phyloP scores from a whole-genome alignment of 495 filamentous ascomycete species.

The Xylaria castorea region DNA sequence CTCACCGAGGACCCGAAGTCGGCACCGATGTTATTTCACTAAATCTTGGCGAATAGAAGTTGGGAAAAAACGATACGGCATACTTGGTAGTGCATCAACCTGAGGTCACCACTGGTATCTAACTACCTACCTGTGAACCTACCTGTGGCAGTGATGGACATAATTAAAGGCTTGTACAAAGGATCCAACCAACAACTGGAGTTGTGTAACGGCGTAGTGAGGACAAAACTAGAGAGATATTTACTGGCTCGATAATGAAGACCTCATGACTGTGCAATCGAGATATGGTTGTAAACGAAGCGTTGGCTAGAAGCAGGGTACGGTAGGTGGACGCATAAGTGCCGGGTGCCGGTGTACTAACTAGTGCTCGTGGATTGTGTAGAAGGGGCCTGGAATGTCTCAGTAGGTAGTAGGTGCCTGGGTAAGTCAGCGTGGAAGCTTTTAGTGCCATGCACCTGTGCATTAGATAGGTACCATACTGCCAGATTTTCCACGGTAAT shows the following conservation, averaged over 20 bases:
- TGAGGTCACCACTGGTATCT: not conserved
- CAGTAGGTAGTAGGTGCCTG: no score
- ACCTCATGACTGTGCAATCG: not conserved
- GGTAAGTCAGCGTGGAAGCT: not conserved
- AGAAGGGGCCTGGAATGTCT: slow-evolving; percentile 11
- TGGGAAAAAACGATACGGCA: not conserved
- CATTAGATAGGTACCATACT: not conserved
- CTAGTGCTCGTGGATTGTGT: not conserved
- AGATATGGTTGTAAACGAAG: not conserved
- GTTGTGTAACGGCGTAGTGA: not conserved
- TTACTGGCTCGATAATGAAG: not conserved
- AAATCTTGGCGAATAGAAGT: not conserved
- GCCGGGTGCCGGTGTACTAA: not conserved
- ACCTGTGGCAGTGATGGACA: not conserved
- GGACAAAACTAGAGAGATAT: not conserved
- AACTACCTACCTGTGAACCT: not conserved
- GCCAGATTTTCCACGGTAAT: not conserved
- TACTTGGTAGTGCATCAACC: not conserved
- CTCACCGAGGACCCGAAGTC: slow-evolving; percentile 33
- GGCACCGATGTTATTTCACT: slow-evolving; percentile 36
- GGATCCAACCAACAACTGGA: not conserved
- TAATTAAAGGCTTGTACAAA: slow-evolving; percentile 10
- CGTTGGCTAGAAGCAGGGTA: no score
- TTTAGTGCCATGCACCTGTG: no score
- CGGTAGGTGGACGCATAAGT: not conserved